phyloP scores from a whole-genome alignment of 2,329 filamentous ascomycete species.

The Paecilomyces niveus region DNA sequence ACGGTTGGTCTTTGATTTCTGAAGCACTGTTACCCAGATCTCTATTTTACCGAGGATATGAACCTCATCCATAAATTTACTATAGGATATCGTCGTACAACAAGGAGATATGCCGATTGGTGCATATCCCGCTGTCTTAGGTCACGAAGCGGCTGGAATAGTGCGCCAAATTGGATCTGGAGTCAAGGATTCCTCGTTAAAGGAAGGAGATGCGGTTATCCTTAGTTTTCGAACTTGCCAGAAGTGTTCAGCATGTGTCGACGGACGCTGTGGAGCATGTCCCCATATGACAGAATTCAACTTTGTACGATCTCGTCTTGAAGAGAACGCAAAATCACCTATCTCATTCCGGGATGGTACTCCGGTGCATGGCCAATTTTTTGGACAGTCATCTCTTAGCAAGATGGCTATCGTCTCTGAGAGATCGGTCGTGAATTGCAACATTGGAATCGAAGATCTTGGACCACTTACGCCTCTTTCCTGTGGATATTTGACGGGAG shows the following conservation, averaged over 20 bases:
- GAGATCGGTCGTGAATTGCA: slow-evolving; percentile 21
- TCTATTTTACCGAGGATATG: neutral
- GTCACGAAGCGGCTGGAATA: slow-evolving; percentile 22
- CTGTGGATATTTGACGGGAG: slow-evolving; percentile 27
- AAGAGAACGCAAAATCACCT: slow-evolving; percentile 11
- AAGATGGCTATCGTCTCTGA: slow-evolving; percentile 23
- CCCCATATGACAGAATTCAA: slow-evolving; percentile 14
- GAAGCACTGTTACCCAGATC: neutral
- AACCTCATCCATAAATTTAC: neutral
- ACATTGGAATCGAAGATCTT: slow-evolving; percentile 13
- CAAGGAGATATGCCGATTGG: slow-evolving; percentile 16
- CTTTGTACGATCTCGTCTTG: slow-evolving; percentile 14
- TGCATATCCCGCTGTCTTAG: slow-evolving; percentile 17
- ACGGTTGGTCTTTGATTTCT: too few relatives aligned
- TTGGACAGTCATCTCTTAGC: slow-evolving; percentile 28
- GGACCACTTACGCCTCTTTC: slow-evolving; percentile 20
- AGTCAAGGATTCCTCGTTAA: slow-evolving; percentile 18
- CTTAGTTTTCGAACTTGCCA: slow-evolving; percentile 18
- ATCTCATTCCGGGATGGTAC: slow-evolving; percentile 12
- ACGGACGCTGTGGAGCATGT: slow-evolving; percentile 15
- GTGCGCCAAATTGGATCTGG: slow-evolving; percentile 19
- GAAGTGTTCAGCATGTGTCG: slow-evolving; percentile 12
- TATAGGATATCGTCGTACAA: slow-evolving; percentile 21
- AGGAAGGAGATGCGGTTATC: slow-evolving; percentile 23
- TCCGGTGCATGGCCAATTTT: slow-evolving; percentile 23